Percentiles rank a stretch among this genome's conserved stretches.
Evolutionary conservation across 345 rosid genomes (phyloP).

Genomic region (Camelina neglecta): DNA sequence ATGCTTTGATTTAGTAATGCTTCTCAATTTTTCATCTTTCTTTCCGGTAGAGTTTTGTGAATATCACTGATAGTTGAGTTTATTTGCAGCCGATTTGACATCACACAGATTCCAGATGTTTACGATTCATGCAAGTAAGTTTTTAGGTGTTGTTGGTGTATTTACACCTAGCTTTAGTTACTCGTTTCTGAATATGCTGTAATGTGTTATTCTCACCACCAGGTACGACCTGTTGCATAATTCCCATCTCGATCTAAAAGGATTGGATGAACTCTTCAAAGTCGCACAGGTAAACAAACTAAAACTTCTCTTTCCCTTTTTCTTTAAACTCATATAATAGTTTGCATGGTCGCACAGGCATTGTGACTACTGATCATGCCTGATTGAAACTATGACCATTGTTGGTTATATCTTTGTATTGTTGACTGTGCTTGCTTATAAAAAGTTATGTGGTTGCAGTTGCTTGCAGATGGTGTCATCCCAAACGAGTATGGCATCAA

Average conservation of each 20-base stretch:
- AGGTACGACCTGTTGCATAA: conserved; percentile 98
- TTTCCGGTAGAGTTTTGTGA: conserved; percentile 13
- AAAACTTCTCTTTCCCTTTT: not conserved
- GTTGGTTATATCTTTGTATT: conserved; percentile 22
- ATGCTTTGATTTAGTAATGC: conserved; percentile 11
- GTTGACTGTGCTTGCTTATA: conserved; percentile 7
- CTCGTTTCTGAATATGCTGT: conserved; percentile 13
- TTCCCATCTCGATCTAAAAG: conserved; percentile 94
- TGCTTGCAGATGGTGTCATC: conserved; percentile 98
- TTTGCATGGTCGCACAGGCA: conserved; percentile 16
- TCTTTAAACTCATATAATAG: conserved; percentile 50
- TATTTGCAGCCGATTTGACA: conserved; percentile 88
- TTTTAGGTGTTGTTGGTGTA: not conserved
- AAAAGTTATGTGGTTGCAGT: conserved; percentile 54
- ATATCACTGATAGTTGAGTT: conserved; percentile 33
- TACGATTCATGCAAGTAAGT: conserved; percentile 99
- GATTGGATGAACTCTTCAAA: conserved; percentile 86
- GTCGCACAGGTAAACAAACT: conserved; percentile 87
- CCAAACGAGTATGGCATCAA: conserved; percentile 98
- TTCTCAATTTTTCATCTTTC: conserved; percentile 3
- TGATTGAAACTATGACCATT: conserved; percentile 11
- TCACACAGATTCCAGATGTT: conserved; percentile 98
- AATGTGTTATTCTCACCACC: conserved; percentile 44
- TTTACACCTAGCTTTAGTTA: conserved; percentile 25
- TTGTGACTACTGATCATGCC: conserved; percentile 11